phyloP scores from a whole-genome alignment of 805 yeast species.

The Ascoidea asiatica region DNA sequence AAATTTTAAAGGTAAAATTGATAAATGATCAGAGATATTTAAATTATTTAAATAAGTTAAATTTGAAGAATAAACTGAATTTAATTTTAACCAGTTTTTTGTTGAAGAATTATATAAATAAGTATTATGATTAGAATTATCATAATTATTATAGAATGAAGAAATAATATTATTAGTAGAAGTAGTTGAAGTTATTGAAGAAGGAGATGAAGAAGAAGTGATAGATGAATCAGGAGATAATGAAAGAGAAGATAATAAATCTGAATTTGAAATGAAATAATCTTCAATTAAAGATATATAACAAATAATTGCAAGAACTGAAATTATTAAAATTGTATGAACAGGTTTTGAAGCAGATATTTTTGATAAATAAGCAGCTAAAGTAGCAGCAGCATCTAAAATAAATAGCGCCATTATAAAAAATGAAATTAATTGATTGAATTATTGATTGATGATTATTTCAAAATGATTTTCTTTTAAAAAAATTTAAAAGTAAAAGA shows the following conservation, averaged over 20 bases:
- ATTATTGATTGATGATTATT: too few relatives aligned
- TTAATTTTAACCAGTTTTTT: too few relatives aligned
- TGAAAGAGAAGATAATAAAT: slow-evolving; percentile 21
- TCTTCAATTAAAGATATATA: slow-evolving; percentile 66
- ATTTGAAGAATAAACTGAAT: slow-evolving; percentile 22
- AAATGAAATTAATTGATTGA: too few relatives aligned
- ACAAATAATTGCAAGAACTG: slow-evolving; percentile 66
- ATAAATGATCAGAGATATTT: slow-evolving; percentile 34
- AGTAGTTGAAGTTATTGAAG: slow-evolving; percentile 10
- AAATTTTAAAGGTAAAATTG: slow-evolving; percentile 45
- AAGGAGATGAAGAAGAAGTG: slow-evolving; percentile 23
- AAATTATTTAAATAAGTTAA: too few relatives aligned
- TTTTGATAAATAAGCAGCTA: slow-evolving; percentile 33
- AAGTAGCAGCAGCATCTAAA: slow-evolving; percentile 10
- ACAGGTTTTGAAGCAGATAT: slow-evolving; percentile 73
- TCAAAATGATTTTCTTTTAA: too few relatives aligned
- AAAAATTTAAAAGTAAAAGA: too few relatives aligned
- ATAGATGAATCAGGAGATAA: slow-evolving; percentile 9
- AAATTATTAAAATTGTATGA: slow-evolving; percentile 62
- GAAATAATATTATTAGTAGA: too few relatives aligned
- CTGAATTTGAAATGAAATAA: slow-evolving; percentile 23
- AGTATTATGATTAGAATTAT: too few relatives aligned
- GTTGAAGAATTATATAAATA: too few relatives aligned
- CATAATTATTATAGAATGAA: too few relatives aligned
- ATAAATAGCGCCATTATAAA: not conserved